Percentiles rank a stretch among this genome's conserved stretches.
These are phyloP conservation scores for Forsythia viridissima DNA, from an alignment of 257 asterid genomes.

Conservation along the genomic window DNA sequence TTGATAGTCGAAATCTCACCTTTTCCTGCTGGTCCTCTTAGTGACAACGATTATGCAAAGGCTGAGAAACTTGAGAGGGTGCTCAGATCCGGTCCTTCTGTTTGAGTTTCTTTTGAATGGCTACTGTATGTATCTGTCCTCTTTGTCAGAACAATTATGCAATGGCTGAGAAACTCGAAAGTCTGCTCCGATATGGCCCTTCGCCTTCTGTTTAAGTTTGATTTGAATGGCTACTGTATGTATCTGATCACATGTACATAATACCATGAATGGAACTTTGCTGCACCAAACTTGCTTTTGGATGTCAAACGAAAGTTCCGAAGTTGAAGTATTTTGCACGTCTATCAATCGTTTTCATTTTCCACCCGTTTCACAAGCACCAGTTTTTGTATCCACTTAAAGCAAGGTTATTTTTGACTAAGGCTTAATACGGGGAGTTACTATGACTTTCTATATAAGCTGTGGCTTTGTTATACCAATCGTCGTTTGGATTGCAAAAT, in stretches of 20 bases:
- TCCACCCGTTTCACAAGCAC: no score
- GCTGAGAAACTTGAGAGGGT: constrained; percentile 91
- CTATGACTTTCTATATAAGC: no score
- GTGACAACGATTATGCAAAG: constrained; percentile 75
- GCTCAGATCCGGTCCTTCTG: constrained; percentile 80
- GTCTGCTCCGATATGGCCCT: no score
- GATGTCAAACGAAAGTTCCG: neutral
- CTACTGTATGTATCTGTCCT: neutral
- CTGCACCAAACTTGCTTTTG: neutral
- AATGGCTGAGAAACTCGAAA: neutral
- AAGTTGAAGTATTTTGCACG: neutral
- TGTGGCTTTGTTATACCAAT: no score
- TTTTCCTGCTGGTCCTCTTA: constrained; percentile 86
- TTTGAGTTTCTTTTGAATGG: constrained; percentile 34
- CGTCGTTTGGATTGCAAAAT: no score
- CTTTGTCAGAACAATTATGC: neutral
- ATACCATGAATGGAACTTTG: neutral
- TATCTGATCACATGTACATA: neutral
- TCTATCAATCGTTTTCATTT: neutral
- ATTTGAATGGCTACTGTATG: neutral
- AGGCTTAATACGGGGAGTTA: no score
- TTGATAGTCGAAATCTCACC: constrained; percentile 76
- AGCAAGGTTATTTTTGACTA: no score
- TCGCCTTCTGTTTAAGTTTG: neutral
- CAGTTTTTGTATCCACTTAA: no score